phyloP scores from a whole-genome alignment of 208 protist genomes.

The Crithidia expoeki region DNA sequence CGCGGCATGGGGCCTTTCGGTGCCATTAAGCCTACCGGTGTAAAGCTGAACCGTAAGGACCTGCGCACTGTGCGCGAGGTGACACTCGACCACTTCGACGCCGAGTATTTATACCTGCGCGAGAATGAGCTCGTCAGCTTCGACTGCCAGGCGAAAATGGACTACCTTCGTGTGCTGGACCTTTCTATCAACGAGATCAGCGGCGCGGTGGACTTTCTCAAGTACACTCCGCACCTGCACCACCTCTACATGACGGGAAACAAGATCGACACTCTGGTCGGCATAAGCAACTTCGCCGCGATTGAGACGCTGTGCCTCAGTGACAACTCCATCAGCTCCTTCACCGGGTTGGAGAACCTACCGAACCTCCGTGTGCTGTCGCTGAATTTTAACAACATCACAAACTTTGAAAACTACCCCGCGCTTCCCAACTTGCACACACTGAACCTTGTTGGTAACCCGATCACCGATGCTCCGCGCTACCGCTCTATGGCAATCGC shows the following conservation, averaged over 20 bases:
- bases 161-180: constrained; percentile 89
- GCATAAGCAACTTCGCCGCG: constrained; percentile 75
- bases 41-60: constrained; percentile 85
- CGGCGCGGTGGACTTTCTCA: constrained; percentile 83
- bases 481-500: constrained; percentile 94
- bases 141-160: constrained; percentile 80
- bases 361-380: constrained; percentile 91
- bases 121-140: constrained; percentile 92
- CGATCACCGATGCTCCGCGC: constrained; percentile 79
- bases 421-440: constrained; percentile 88
- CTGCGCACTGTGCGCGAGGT: constrained; percentile 82
- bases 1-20: constrained; percentile 53
- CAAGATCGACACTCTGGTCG: constrained; percentile 87
- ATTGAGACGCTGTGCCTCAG: constrained; percentile 92
- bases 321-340: constrained; percentile 91
- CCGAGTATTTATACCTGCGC: constrained; percentile 92
- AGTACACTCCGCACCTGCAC: constrained; percentile 75
- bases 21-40: constrained; percentile 69
- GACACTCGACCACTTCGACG: constrained; percentile 72
- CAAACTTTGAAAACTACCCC: constrained; percentile 86
- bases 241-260: constrained; percentile 94
- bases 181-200: constrained; percentile 93
- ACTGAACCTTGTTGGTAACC: constrained; percentile 92
- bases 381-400: constrained; percentile 94
- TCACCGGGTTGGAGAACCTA: constrained; percentile 87